Evolutionary conservation across 2,329 filamentous ascomycete species (phyloP).

Genomic region (Cercospora sp.): DNA sequence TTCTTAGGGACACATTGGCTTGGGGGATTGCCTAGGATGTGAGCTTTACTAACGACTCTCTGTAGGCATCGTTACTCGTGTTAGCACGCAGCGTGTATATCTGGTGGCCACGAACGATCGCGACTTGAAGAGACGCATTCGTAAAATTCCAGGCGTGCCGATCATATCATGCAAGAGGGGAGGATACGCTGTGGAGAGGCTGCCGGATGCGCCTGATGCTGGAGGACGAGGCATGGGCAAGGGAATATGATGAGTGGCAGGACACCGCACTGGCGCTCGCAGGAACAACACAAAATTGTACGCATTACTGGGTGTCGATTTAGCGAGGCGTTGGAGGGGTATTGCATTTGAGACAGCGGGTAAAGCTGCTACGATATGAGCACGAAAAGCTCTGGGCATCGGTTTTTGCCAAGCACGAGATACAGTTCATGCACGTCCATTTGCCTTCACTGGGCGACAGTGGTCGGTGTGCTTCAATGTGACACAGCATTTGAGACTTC

Average conservation of each 20-base stretch:
- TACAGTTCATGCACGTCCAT: not conserved
- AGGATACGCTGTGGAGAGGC: constrained; percentile 90
- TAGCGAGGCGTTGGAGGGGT: constrained; percentile 26
- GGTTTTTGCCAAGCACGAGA: not conserved
- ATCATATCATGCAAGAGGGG: constrained; percentile 80
- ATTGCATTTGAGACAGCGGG: constrained; percentile 2
- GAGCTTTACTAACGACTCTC: not conserved
- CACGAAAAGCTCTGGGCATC: not conserved
- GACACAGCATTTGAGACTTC: not conserved
- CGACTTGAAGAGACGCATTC: constrained; percentile 76
- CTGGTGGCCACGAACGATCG: constrained; percentile 64
- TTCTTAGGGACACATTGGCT: not conserved
- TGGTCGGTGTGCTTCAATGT: not conserved
- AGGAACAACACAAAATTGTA: not conserved
- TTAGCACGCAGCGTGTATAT: constrained; percentile 51
- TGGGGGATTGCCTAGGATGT: not conserved
- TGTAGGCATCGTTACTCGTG: constrained; percentile 45
- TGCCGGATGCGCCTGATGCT: constrained; percentile 78
- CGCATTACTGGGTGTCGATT: constrained; percentile 9
- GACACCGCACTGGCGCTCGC: not conserved
- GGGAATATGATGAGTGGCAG: constrained; percentile 5
- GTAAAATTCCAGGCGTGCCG: constrained; percentile 77
- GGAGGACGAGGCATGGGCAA: constrained; percentile 33
- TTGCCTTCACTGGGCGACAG: not conserved
- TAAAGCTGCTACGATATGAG: constrained; percentile 4